These are phyloP conservation scores for Aspergillus sergii DNA, from an alignment of 2,329 filamentous ascomycete genomes.

Conservation along the genomic window DNA sequence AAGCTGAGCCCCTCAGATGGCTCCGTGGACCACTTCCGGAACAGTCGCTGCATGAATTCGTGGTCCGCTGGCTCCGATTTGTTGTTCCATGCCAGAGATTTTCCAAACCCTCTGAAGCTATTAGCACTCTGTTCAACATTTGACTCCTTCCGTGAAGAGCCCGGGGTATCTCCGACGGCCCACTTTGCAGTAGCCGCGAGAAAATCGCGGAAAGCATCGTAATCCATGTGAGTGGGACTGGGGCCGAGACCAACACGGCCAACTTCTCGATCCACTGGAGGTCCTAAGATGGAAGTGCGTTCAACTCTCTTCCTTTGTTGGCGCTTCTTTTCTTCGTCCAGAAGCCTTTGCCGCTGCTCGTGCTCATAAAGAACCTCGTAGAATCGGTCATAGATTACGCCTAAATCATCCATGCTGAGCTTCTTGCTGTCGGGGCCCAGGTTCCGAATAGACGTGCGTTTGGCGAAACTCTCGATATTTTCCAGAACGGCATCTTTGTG, in stretches of 20 bases:
- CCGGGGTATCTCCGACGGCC: constrained; percentile 86
- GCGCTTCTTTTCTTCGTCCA: constrained; percentile 72
- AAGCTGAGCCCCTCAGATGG: constrained; percentile 76
- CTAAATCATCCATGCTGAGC: constrained; percentile 80
- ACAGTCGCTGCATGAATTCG: constrained; percentile 88
- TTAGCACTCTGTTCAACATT: constrained; percentile 55
- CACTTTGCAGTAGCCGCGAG: constrained; percentile 86
- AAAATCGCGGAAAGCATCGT: constrained; percentile 93
- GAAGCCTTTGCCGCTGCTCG: constrained; percentile 76
- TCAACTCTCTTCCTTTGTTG: constrained; percentile 62
- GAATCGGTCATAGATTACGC: constrained; percentile 90
- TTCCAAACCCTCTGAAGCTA: constrained; percentile 57
- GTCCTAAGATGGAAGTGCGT: constrained; percentile 45
- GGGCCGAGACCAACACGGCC: constrained; percentile 85
- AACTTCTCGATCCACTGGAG: constrained; percentile 67
- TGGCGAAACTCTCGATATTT: constrained; percentile 96
- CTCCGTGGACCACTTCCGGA: constrained; percentile 83
- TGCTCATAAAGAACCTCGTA: constrained; percentile 90
- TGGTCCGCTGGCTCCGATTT: constrained; percentile 79
- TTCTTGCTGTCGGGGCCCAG: constrained; percentile 95
- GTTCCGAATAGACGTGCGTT: constrained; percentile 93
- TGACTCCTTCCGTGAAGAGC: constrained; percentile 56
- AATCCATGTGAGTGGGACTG: constrained; percentile 94
- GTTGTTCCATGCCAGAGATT: constrained; percentile 58
- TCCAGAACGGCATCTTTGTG: constrained; percentile 94